These are phyloP conservation scores for Xenoacremonium recifei DNA, from an alignment of 2,329 filamentous ascomycete species.

Conservation along the genomic window DNA sequence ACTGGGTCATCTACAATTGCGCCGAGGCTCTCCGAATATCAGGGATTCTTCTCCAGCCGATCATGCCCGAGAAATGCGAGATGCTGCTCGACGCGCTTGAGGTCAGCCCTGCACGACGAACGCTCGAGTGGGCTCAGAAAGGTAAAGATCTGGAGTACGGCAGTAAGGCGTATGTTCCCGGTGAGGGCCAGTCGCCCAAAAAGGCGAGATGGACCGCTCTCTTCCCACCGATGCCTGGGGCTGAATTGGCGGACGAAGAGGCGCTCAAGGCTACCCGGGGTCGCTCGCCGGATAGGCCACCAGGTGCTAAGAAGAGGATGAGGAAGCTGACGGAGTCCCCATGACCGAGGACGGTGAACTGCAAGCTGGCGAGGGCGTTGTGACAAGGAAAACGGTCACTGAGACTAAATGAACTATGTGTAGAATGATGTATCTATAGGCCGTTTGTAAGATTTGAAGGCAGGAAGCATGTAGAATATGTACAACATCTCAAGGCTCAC, in stretches of 20 bases:
- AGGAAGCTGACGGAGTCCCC: no score
- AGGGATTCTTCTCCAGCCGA: conserved; percentile 84
- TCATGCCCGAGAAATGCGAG: conserved; percentile 78
- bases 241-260: conserved; percentile 23
- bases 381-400: no score
- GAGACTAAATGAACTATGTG: no score
- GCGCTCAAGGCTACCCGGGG: conserved; percentile 16
- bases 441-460: no score
- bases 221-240: conserved; percentile 47
- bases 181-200: background rate
- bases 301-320: no score
- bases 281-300: no score
- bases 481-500: no score
- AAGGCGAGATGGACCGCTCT: conserved; percentile 23
- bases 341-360: no score
- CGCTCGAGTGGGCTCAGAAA: conserved; percentile 59
- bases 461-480: no score
- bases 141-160: conserved; percentile 73
- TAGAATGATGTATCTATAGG: no score
- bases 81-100: conserved; percentile 75
- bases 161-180: conserved; percentile 9
- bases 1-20: conserved; percentile 65
- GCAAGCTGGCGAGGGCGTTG: no score
- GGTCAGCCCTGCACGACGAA: conserved; percentile 62
- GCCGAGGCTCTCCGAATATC: conserved; percentile 76